Evolutionary conservation across 2,329 filamentous ascomycete species (phyloP), one percentile per base, ranked within the genome.

Genomic region (Tolypocladium tundrense): DNA sequence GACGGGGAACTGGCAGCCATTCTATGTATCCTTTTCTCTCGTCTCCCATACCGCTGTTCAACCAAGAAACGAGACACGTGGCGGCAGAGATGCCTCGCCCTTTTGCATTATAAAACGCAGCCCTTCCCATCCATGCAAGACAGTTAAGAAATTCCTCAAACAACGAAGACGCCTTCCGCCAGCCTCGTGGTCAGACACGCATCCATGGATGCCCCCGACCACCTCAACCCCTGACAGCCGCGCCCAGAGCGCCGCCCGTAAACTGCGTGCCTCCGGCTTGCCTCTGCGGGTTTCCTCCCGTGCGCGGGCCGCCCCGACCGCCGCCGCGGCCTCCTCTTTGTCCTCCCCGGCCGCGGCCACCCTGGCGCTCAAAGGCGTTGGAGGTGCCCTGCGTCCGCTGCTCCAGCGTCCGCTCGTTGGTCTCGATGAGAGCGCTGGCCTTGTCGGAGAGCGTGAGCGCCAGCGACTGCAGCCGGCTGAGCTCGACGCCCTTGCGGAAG

Each of bases 401-500:
- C 81, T 99, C 94, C 66, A 99, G 83, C 31, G 93, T 96, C 73
- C 95, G 88, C 81, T 99, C 94, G 78, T 99, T 99, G 66, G 87
- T 87, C 82, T 99, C 95, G 70, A 97, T 96, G 60, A 99, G 87
- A 56, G 88, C 86, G 71, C 91, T 96, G 59, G 94, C 93, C 83
- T 97, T 99, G 79, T 99, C 94, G 60, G 90, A 91, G 56, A 99
- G 82, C 11, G 92, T 94, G 64, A 99, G 86, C 39, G 95, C 92
- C 69, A 99, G 82, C 73, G 90, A 96, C 78, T 99, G 94, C 63
- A 99, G 85, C 66, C 95, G 87, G 70, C 91, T 96, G 63, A 99
- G 85, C 81, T 99, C 95, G 62, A 99, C 94, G 60, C 94, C 95
- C 86, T 99, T 97, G 75, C 94, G 88, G 90, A 99, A 99, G 78